Base-by-base conservation (phyloP, 73 alveolate species). In the Paramecium tetraurelia region DNA sequence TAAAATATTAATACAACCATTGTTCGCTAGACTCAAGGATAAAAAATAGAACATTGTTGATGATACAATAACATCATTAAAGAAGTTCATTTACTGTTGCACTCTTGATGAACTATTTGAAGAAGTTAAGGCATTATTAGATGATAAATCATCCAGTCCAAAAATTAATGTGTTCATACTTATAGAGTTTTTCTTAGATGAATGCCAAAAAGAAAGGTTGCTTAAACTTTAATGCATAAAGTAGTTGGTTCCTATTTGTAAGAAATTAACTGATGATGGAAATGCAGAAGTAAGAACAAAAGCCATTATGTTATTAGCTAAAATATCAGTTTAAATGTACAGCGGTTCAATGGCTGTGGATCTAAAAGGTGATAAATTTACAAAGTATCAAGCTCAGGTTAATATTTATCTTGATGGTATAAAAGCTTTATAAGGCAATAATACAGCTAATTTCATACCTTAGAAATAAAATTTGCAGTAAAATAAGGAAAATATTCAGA, bases 41-140 rank as follows among this genome's bases (percentile, higher is more conserved):
- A 75, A 75, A 40, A 75, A 75, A 75, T 75, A 75, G 11, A 31
- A 29, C 12, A 44, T 75, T n/a, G 57, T 33, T 21, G 87, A 75
- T 14, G 87, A 75, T 33, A 36, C 87, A 14, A 36, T 75, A 3
- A 18, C 22, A 14, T 11, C 68, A 5, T 14, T 75, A 12, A 33
- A 75, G 22, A 75, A 75, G 22, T 12, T 75, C 3, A 36, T 75
- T n/a, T 75, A 75, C 11, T 10, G 59, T 40, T 21, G 41, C 8
- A 33, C 22, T 14, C 41, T 75, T 75, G 87, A 75, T 75, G 87
- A 75, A 33, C 14, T 75, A 16, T 75, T 75, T 75, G 87, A 75
- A 40, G 59, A 75, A 33, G 24, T 75, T 8, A 40, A 36, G 9
- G 10, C 35, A 5, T 18, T 75, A 11, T 35, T 75, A 21, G 87